These are phyloP conservation scores for Lolium rigidum DNA, from an alignment of 176 grass and related monocot genomes.

Conservation along the genomic window DNA sequence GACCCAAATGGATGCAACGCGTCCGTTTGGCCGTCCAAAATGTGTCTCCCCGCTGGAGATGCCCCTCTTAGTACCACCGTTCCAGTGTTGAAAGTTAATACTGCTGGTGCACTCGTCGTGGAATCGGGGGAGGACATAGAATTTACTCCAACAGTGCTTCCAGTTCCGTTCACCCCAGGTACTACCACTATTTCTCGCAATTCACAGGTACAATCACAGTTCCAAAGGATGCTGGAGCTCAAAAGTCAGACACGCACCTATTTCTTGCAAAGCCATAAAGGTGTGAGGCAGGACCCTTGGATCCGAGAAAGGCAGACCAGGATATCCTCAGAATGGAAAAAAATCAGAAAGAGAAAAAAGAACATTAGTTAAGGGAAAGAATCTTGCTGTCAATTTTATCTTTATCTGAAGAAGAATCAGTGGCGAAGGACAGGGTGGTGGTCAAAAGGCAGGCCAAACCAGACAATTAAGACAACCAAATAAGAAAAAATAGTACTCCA, in stretches of 20 bases:
- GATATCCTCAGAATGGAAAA: conserved; percentile 41
- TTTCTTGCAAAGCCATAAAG: conserved; percentile 16
- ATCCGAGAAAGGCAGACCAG: conserved; percentile 48
- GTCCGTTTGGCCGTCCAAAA: no score
- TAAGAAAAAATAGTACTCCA: neutral
- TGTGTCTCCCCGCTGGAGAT: no score
- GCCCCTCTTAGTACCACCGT: no score
- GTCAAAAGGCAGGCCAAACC: conserved; percentile 51
- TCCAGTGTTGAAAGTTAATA: no score
- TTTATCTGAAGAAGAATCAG: conserved; percentile 25
- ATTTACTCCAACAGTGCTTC: conserved; percentile 22
- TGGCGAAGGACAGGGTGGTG: conserved; percentile 33
- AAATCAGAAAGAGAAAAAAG: neutral
- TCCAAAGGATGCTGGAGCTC: conserved; percentile 9
- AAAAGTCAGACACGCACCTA: conserved; percentile 43
- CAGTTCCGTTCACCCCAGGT: conserved; percentile 27
- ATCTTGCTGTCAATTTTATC: conserved; percentile 15
- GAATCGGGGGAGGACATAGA: neutral
- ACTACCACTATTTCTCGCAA: neutral
- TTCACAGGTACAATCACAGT: conserved; percentile 23
- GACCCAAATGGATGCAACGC: no score
- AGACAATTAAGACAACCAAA: conserved; percentile 41
- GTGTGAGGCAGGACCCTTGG: neutral
- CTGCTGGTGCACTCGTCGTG: no score
- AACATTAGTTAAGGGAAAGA: neutral